Percentiles rank a stretch among this genome's conserved stretches.
Conservation (phyloP, 345 rosid species). For the Hirschfeldia incana region DNA sequence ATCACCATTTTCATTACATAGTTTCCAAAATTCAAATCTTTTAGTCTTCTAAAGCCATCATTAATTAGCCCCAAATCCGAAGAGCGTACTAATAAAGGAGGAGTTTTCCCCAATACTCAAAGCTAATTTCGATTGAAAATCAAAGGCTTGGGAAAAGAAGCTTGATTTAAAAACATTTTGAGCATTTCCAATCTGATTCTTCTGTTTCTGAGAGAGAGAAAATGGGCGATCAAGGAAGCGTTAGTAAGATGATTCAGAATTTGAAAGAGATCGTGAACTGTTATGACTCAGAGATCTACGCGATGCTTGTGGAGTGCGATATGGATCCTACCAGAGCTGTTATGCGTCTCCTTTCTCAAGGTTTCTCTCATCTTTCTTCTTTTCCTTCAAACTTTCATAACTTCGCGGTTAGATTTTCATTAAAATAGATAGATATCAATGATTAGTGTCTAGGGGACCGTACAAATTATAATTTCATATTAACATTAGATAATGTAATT, state of each 20-base stretch:
- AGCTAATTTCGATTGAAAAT: neutral
- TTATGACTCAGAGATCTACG: slow-evolving; percentile 85
- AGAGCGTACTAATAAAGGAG: neutral
- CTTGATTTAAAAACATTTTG: neutral
- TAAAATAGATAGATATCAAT: neutral
- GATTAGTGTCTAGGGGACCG: neutral
- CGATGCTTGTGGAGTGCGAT: slow-evolving; percentile 82
- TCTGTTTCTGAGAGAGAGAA: neutral
- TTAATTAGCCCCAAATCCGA: neutral
- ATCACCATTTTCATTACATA: neutral
- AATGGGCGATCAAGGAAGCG: neutral
- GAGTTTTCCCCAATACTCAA: neutral
- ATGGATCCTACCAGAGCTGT: slow-evolving; percentile 95
- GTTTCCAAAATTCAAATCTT: neutral
- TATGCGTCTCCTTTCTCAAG: slow-evolving; percentile 86
- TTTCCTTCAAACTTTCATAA: neutral
- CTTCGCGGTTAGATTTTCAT: neutral
- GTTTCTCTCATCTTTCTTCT: slow-evolving; percentile 29
- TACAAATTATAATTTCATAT: neutral
- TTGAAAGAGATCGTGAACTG: slow-evolving; percentile 89
- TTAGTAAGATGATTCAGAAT: slow-evolving; percentile 71
- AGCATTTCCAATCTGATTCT: neutral
- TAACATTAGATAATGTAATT: neutral
- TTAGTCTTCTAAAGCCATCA: neutral
- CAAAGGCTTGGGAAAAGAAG: neutral